Base-by-base conservation (phyloP, 495 filamentous ascomycete species). In the Daldinia childiae region DNA sequence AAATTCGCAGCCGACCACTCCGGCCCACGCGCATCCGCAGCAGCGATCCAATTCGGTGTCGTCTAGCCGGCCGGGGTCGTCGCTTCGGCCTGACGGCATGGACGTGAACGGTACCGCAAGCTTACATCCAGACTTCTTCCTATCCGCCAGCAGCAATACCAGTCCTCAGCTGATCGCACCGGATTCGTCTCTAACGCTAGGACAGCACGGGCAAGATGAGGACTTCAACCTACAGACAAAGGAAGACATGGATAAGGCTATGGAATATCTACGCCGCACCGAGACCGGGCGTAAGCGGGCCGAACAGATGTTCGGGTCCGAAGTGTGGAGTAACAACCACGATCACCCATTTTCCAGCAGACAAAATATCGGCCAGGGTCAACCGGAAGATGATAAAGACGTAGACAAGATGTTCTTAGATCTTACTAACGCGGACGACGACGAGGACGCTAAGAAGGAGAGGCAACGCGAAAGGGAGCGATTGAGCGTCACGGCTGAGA, bases 381-480 rank as follows among this genome's bases (percentile, higher is more conserved):
- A 77, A 1, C 80, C 80, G 2, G 75, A 80, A 8, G 83, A 83
- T 43, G 81, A 82, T n/a, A 79, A 79, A 9, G 79, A 79, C 9
- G 82, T 83, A 14, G 80, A 84, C 60, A 82, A 79, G 73, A 86
- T 88, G 82, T 88, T 87, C 69, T 76, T 81, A 38, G 86, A 87
- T 32, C 66, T 87, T 14, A 84, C 83, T 0, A 82, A 86, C 58
- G 76, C 82, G 19, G 84, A 84, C 29, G 84, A 86, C 32, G 83
- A 84, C n/a, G 82, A 83, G 0, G 77, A 82, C 14, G 55, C 61
- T 8, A 78, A 76, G 59, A 77, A 76, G 58, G 74, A 77, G 51
- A 64, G 74, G 54, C 68, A 71, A 54, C 64, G 70, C 21, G 71
- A 69, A 39, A 66, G 62, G 27, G 71, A 74, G 55, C 51, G 72